phyloP scores from a whole-genome alignment of 805 yeast species.

The Ogataea degrootiae region DNA sequence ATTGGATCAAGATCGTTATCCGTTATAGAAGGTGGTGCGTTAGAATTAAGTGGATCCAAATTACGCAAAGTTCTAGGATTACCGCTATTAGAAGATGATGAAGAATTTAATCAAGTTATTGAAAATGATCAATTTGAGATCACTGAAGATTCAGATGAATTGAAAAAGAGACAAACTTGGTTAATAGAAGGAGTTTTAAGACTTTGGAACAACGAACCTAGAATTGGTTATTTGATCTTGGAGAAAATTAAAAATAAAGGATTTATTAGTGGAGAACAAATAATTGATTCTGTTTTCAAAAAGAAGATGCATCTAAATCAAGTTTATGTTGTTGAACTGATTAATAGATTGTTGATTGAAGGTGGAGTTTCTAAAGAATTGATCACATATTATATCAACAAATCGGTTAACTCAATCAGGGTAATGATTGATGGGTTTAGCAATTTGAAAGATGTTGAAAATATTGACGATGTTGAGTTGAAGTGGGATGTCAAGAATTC shows the following conservation, averaged over 20 bases:
- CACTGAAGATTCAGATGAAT: conserved; percentile 21
- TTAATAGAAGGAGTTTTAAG: conserved; percentile 53
- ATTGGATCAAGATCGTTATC: conserved; percentile 88
- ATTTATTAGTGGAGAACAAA: conserved; percentile 36
- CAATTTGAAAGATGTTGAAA: conserved; percentile 11
- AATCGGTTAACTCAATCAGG: not conserved
- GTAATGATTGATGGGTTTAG: not conserved
- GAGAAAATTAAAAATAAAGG: conserved; percentile 46
- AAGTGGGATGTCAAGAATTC: conserved; percentile 37
- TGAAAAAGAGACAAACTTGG: conserved; percentile 33
- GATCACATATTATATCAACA: not conserved
- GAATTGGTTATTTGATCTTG: conserved; percentile 57
- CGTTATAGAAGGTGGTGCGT: conserved; percentile 53
- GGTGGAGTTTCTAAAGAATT: conserved; percentile 2
- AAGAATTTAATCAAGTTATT: conserved; percentile 3
- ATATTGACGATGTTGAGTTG: conserved; percentile 27
- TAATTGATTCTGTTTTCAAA: conserved; percentile 40
- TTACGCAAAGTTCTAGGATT: conserved; percentile 24
- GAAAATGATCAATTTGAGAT: conserved; percentile 20
- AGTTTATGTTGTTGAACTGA: conserved; percentile 39
- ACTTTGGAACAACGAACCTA: conserved; percentile 63
- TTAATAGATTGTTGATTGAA: conserved; percentile 23
- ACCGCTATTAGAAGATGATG: conserved; percentile 10
- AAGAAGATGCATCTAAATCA: conserved; percentile 36
- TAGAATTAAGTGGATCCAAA: conserved; percentile 28